Evolutionary conservation across 768 basidiomycete genomes (phyloP).

Genomic region (Tulasnella sp.): DNA sequence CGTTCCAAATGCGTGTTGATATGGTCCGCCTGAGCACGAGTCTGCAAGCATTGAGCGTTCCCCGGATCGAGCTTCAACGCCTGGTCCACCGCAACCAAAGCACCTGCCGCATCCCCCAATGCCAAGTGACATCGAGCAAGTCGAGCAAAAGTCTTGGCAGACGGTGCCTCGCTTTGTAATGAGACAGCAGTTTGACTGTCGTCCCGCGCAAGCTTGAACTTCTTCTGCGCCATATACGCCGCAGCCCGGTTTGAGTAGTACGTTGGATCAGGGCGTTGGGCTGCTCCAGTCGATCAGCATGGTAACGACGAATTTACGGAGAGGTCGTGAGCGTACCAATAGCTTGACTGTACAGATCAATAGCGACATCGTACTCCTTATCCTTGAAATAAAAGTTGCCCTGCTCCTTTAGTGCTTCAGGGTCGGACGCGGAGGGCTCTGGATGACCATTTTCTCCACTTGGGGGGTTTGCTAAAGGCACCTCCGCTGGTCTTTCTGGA

Average conservation of each 20-base stretch:
- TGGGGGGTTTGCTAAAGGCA: background rate
- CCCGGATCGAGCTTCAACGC: slow-evolving; percentile 58
- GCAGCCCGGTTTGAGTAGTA: slow-evolving; percentile 86
- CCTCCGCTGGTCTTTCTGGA: background rate
- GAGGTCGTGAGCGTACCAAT: slow-evolving; percentile 47
- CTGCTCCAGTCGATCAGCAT: slow-evolving; percentile 15
- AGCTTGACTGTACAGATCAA: slow-evolving; percentile 69
- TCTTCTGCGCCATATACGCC: slow-evolving; percentile 75
- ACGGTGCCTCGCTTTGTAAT: slow-evolving; percentile 57
- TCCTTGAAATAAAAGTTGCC: slow-evolving; percentile 74
- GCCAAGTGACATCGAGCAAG: slow-evolving; percentile 82
- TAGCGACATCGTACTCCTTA: slow-evolving; percentile 59
- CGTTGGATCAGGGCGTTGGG: slow-evolving; percentile 52
- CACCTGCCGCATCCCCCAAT: slow-evolving; percentile 62
- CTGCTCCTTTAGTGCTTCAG: slow-evolving; percentile 62
- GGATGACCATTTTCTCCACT: slow-evolving; percentile 19
- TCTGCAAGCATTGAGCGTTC: slow-evolving; percentile 56
- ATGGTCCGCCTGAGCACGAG: slow-evolving; percentile 56
- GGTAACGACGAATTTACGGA: slow-evolving; percentile 16
- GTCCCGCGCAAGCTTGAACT: slow-evolving; percentile 64
- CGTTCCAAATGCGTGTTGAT: slow-evolving; percentile 65
- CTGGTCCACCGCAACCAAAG: slow-evolving; percentile 60
- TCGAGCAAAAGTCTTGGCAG: slow-evolving; percentile 74
- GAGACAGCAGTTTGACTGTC: slow-evolving; percentile 74
- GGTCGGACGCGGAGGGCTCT: slow-evolving; percentile 28